Percentiles rank a stretch among this genome's conserved stretches.
Conservation (phyloP, 805 yeast genomes). For the Pachysolen tannophilus region DNA sequence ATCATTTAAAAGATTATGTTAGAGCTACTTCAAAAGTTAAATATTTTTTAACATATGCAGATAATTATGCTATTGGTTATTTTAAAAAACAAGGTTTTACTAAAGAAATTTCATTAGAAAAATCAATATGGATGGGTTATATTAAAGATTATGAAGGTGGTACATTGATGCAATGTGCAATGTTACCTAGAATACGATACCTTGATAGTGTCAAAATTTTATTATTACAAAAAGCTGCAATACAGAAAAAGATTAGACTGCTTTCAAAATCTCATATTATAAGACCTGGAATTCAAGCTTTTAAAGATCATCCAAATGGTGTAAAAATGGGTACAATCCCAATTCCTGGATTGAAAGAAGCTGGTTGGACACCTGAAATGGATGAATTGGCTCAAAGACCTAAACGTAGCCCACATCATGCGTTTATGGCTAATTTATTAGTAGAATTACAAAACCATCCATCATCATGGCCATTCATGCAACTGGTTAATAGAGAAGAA, state of each 20-base stretch:
- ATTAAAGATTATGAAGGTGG: constrained; percentile 99
- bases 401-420: constrained; percentile 89
- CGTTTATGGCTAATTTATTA: constrained; percentile 81
- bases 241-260: constrained; percentile 72
- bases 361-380: constrained; percentile 99
- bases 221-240: constrained; percentile 85
- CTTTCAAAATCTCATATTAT: constrained; percentile 74
- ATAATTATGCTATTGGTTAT: constrained; percentile 97
- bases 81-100: constrained; percentile 98
- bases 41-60: constrained; percentile 92
- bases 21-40: constrained; percentile 77
- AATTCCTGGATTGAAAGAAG: constrained; percentile 87
- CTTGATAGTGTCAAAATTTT: constrained; percentile 82
- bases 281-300: constrained; percentile 72
- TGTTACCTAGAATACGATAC: constrained; percentile 84
- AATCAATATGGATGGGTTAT: constrained; percentile 93
- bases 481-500: constrained; percentile 87
- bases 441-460: constrained; percentile 91
- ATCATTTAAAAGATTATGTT: constrained; percentile 93
- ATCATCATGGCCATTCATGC: constrained; percentile 96
- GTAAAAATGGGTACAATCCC: constrained; percentile 64
- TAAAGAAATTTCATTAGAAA: constrained; percentile 83
- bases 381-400: constrained; percentile 95
- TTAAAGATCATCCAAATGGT: constrained; percentile 36
- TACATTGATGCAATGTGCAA: constrained; percentile 93